phyloP scores from a whole-genome alignment of 306 rosid species.

The Prinsepia uniflora region DNA sequence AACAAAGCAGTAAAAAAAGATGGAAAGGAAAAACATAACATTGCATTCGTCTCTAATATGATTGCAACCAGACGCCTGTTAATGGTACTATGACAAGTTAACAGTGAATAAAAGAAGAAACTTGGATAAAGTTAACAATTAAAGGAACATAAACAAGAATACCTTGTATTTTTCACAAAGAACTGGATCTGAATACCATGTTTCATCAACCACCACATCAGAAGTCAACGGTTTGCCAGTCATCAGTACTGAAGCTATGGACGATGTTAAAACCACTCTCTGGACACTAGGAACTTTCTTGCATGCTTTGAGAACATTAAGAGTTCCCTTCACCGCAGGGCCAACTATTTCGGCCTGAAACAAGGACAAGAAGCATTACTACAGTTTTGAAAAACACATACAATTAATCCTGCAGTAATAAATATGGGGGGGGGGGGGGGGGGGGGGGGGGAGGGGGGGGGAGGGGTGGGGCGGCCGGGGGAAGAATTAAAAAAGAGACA shows the following conservation, averaged over 20 bases:
- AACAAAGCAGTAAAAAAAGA: background rate
- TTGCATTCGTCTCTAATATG: background rate
- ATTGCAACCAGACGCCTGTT: background rate
- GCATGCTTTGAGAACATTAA: constrained; percentile 27
- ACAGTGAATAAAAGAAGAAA: background rate
- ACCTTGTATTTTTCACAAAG: constrained; percentile 23
- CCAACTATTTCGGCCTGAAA: constrained; percentile 27
- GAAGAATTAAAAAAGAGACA: too few relatives aligned
- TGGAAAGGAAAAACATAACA: too few relatives aligned
- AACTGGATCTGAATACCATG: constrained; percentile 29
- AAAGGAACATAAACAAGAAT: background rate
- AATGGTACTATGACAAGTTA: background rate
- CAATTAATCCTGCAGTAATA: too few relatives aligned
- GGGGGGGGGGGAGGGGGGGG: too few relatives aligned
- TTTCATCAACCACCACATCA: constrained; percentile 27
- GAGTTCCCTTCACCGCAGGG: constrained; percentile 36
- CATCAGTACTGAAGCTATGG: constrained; percentile 13
- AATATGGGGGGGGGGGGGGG: too few relatives aligned
- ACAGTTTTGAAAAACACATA: too few relatives aligned
- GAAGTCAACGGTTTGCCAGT: constrained; percentile 17
- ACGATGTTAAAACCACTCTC: constrained; percentile 32
- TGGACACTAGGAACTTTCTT: constrained; percentile 15
- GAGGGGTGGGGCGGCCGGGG: too few relatives aligned
- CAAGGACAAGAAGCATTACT: background rate
- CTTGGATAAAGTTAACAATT: background rate